Evolutionary conservation across 1,284 basidiomycete species (phyloP).

Genomic region (Tremellales sp.): DNA sequence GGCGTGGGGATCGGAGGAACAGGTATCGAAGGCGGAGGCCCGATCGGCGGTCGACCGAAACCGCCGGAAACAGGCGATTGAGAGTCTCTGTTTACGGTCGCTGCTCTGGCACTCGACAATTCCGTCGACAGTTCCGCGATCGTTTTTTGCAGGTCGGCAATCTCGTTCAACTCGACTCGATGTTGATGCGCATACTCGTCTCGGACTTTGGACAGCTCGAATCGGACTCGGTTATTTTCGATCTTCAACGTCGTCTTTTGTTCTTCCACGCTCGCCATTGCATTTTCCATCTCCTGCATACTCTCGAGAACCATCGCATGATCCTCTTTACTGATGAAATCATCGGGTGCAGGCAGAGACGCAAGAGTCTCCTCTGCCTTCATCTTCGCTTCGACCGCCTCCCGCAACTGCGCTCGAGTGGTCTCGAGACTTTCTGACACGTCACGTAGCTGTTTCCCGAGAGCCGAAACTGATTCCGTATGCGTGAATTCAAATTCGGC

Average conservation of each 20-base stretch:
- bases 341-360: slow-evolving; percentile 9
- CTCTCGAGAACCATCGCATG: slow-evolving; percentile 29
- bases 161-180: slow-evolving; percentile 24
- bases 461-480: slow-evolving; percentile 3
- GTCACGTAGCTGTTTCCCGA: slow-evolving; percentile 3
- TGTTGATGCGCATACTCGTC: slow-evolving; percentile 39
- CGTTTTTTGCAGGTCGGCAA: slow-evolving; percentile 23
- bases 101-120: slow-evolving; percentile 13
- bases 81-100: slow-evolving; percentile 15
- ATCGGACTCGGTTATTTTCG: slow-evolving; percentile 41
- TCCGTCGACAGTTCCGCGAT: slow-evolving; percentile 24
- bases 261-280: slow-evolving; percentile 34
- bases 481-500: slow-evolving; percentile 16
- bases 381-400: slow-evolving; percentile 13
- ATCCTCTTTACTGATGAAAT: slow-evolving; percentile 15
- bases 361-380: slow-evolving; percentile 16
- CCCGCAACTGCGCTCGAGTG: slow-evolving; percentile 1
- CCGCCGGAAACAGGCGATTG: slow-evolving; percentile 7
- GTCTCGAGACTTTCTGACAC: slow-evolving; percentile 1
- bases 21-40: slow-evolving; percentile 41
- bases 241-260: slow-evolving; percentile 44
- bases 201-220: slow-evolving; percentile 39
- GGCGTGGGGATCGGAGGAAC: slow-evolving; percentile 36
- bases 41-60: slow-evolving; percentile 36
- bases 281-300: slow-evolving; percentile 39